Evolutionary conservation across 805 yeast genomes (phyloP), one percentile per base, ranked within the genome.

Genomic region (Candida glaebosa): DNA sequence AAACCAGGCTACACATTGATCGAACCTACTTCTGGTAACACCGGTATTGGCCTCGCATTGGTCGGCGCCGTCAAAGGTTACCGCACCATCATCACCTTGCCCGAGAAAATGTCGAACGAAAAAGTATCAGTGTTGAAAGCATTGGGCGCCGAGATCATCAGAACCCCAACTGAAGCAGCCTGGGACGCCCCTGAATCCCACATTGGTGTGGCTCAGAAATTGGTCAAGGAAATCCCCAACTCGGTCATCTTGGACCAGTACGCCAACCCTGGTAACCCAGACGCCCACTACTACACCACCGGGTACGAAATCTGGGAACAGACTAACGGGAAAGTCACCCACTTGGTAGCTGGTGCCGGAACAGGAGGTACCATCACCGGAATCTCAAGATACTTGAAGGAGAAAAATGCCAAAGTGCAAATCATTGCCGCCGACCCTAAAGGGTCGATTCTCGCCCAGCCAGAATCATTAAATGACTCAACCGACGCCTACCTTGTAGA

Each of bases 291-390:
- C 63, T 76, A 72, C 55, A 89, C 90, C 40, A 87, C 96, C 17
- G 96, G 95, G 42, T 79, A 67, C 48, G 96, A 87, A 66, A 87
- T 87, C 54, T 85, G 89, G 81, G 79, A 81, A 46, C 95, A 87
- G 65, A 77, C 91, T 12, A 64, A 73, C 18, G 87, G 90, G 26
- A 76, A 81, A 45, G 71, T 87, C 40, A 79, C 79, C 41, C 87
- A 82, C 46, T 71, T 87, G 34, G 84, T 87, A 41, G 95, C 95
- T 30, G 96, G 96, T 61, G 95, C 96, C 5, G 96, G 96, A 67
- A 87, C 96, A 43, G 96, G 96, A 65, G 99, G 99, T 43, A 93
- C 99, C 2, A 87, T 91, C 35, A 73, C 95, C n/a, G 99, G 99
- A 42, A 89, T 89, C 20, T 78, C 95, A 3, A 73, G 73, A 45